Percentiles rank a stretch among this genome's conserved stretches.
These are phyloP conservation scores for Fraxinus platypoda DNA, from an alignment of 305 asterid species.

Conservation along the genomic window DNA sequence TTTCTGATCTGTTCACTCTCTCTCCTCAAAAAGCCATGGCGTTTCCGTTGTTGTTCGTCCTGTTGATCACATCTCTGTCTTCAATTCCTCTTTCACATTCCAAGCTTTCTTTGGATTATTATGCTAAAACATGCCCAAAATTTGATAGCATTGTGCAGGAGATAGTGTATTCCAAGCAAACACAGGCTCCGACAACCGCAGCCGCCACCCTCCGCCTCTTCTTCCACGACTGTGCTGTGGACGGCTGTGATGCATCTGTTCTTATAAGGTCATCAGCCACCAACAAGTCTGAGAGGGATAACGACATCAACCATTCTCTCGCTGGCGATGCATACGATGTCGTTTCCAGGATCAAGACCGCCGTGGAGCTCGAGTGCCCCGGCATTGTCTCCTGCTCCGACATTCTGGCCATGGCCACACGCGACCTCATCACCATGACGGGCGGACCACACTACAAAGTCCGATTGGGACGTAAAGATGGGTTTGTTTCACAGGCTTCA, in stretches of 20 bases:
- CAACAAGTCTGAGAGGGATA: conserved; percentile 60
- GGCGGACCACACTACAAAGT: conserved; percentile 76
- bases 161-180: conserved; percentile 59
- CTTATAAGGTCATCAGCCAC: conserved; percentile 51
- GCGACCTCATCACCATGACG: conserved; percentile 63
- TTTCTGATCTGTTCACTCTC: conserved; percentile 16
- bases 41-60: background rate
- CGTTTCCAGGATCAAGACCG: conserved; percentile 54
- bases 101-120: conserved; percentile 49
- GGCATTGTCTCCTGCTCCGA: conserved; percentile 78
- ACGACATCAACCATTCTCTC: conserved; percentile 60
- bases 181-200: conserved; percentile 65
- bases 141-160: conserved; percentile 51
- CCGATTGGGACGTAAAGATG: conserved; percentile 66
- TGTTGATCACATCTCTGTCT: background rate
- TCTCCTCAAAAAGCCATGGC: conserved; percentile 33
- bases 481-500: conserved; percentile 35
- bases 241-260: conserved; percentile 86
- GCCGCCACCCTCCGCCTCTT: conserved; percentile 84
- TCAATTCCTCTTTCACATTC: conserved; percentile 30
- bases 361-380: conserved; percentile 75
- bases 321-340: conserved; percentile 87
- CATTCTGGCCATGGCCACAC: conserved; percentile 67
- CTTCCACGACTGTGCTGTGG: conserved; percentile 88
- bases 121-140: conserved; percentile 61